Evolutionary conservation across 2,329 filamentous ascomycete genomes (phyloP).

Genomic region (Phialemonium atrogriseum): DNA sequence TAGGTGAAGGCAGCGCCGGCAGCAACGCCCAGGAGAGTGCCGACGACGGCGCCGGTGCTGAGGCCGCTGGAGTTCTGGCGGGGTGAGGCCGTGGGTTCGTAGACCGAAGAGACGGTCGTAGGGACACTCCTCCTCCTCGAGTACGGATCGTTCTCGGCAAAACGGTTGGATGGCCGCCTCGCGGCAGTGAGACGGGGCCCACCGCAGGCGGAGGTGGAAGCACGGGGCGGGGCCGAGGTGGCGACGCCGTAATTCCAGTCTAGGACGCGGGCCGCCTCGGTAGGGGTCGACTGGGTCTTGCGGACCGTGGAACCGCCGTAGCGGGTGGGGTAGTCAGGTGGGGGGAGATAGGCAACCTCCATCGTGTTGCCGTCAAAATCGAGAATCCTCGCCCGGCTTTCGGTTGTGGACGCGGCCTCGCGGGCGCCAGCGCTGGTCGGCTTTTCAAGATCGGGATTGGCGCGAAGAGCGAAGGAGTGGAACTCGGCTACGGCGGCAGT

Average conservation of each 20-base stretch:
- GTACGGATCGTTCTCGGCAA: conserved; percentile 16
- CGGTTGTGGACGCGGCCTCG: conserved; percentile 6
- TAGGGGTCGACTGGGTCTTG: conserved; percentile 25
- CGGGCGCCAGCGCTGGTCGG: background rate
- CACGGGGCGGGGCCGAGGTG: conserved; percentile 16
- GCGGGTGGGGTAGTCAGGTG: conserved; percentile 24
- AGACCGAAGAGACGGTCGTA: conserved; percentile 19
- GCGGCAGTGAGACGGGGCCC: conserved; percentile 12
- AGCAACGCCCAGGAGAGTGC: conserved; percentile 51
- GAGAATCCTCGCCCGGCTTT: conserved; percentile 48
- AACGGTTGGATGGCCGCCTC: conserved; percentile 12
- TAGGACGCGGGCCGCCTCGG: conserved; percentile 35
- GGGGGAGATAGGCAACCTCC: conserved; percentile 59
- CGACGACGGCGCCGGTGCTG: conserved; percentile 57
- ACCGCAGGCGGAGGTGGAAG: conserved; percentile 11
- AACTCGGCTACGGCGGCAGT: conserved; percentile 61
- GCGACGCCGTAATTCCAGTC: conserved; percentile 41
- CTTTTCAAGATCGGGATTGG: conserved; percentile 30
- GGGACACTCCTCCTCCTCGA: conserved; percentile 25
- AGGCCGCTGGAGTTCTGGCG: conserved; percentile 33
- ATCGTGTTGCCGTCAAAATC: conserved; percentile 82
- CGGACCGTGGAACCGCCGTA: conserved; percentile 25
- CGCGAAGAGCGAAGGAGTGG: conserved; percentile 59
- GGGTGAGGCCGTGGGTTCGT: conserved; percentile 18
- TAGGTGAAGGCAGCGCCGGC: conserved; percentile 70